Evolutionary conservation across 1,284 basidiomycete genomes (phyloP), one percentile per base, ranked within the genome.

Genomic region (Ganoderma leucocontextum): DNA sequence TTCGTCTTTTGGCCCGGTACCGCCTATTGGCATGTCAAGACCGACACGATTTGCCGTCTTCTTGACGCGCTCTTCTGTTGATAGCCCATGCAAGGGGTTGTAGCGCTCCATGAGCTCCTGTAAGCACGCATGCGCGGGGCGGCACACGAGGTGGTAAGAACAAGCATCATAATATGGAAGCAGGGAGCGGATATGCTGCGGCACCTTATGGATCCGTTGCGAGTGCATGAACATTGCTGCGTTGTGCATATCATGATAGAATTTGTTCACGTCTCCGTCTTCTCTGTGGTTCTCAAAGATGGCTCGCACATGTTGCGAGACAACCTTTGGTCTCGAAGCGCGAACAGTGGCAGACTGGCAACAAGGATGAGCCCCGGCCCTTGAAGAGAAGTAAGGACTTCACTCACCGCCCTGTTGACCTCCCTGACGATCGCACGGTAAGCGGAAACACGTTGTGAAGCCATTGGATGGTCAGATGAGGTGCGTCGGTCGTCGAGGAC

Each of bases 1-100:
- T 41, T 76, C 73, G 22, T 75, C 75, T 62, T 75, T 75, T 17
- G 69, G 70, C 4, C 66, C 55, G 8, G 29, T 36, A 36, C 53
- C 5, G 15, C 35, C 68, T 39, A 78, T 58, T 19, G 91, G 91
- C 88, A 93, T 90, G 73, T 93, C 84, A 60, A 98, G 82, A 4
- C 96, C 96, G 52, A 98, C 96, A 66, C 95, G 84, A 62, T 91
- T 86, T 5, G 95, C 95, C 0, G 96, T 96, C 1, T 94, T 94
- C 70, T 91, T 84, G 67, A 97, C 86, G 68, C 92, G 85, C 76
- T 97, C 95, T 75, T 95, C 89, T 29, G 86, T 83, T 0, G 94
- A 91, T 75, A 96, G 86, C 75, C 93, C 93, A 61, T 91, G 81
- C 13, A 93, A 82, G 0, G 96, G 95, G 78, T 96, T 97, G 82